Conservation (phyloP, 352 stramenopile genomes). For the Phytophthora pini region DNA sequence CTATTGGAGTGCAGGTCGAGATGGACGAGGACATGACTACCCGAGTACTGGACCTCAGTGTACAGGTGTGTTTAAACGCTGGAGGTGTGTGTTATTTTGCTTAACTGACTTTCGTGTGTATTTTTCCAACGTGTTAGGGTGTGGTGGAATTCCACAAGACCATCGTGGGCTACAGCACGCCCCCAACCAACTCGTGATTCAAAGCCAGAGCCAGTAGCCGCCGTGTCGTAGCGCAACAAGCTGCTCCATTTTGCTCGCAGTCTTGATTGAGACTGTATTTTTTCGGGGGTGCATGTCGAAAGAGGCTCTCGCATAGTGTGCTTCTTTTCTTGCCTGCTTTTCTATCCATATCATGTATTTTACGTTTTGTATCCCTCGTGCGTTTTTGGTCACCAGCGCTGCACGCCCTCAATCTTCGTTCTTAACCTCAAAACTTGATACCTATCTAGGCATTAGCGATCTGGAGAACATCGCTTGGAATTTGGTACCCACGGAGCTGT, state of each 20-base stretch:
- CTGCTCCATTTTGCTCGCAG: conserved; percentile 27
- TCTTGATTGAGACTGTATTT: conserved; percentile 14
- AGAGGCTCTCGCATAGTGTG: conserved; percentile 8
- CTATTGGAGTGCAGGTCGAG: conserved; percentile 77
- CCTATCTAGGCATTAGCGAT: conserved; percentile 58
- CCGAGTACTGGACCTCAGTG: conserved; percentile 69
- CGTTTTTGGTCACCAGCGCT: neutral
- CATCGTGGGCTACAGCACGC: conserved; percentile 53
- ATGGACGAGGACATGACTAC: conserved; percentile 89
- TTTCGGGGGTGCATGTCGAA: neutral
- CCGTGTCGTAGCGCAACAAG: conserved; percentile 14
- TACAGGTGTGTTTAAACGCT: conserved; percentile 50
- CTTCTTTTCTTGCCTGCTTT: conserved; percentile 19
- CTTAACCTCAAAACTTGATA: no score
- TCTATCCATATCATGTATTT: conserved; percentile 44
- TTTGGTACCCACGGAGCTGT: conserved; percentile 73
- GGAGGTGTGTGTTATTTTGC: neutral
- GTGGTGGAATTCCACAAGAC: conserved; percentile 79
- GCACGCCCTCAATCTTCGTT: no score
- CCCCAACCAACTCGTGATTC: conserved; percentile 37
- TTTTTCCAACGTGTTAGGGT: conserved; percentile 36
- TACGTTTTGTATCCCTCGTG: conserved; percentile 26
- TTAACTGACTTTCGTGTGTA: no score
- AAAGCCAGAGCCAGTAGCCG: conserved; percentile 8
- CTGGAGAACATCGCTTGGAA: conserved; percentile 53